Evolutionary conservation across 257 asterid genomes (phyloP), one percentile per base, ranked within the genome.

Genomic region (Gynochthodes officinalis): DNA sequence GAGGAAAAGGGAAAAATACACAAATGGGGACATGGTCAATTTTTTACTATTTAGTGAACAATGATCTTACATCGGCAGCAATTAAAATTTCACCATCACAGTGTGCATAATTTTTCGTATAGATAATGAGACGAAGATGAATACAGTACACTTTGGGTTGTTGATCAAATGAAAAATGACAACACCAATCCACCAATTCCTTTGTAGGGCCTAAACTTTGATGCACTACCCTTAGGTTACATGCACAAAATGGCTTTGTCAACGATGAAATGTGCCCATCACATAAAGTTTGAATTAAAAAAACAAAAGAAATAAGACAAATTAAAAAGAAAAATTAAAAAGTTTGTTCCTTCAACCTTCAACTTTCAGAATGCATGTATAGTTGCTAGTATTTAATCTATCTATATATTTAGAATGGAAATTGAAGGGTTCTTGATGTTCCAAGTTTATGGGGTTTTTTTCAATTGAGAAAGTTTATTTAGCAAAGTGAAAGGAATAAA

Each of bases 131-230:
- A 48, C 71, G 42, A 70, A 53, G 4, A 4, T 52, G 33, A 15
- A 46, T 46, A 7, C 2, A 53, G 40, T 58, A 50, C 44, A 13
- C 10, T 25, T 50, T 46, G 15, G 18, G 61, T 11, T 52, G 71
- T 53, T 52, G 72, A 32, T 63, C 37, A 18, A 30, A 14, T 18
- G 75, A 76, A 50, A n/a, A 55, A 70, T 70, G 72, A 69, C 50
- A 19, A 33, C 35, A 33, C 70, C 62, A 19, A 16, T 74, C 73
- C 73, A 67, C 60, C 46, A 49, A 48, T 19, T 25, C 9, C 14
- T 7, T 0, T 39, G 68, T 52, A 11, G 49, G 25, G 28, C 43
- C 30, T 21, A 37, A 25, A 14, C 37, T 59, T 8, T 30, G 32
- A 72, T 30, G 68, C 42, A 59, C 44, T 44, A 58, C 39, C 35